Base-by-base conservation (phyloP, 371 early-diverging fungal genomes). In the Lichtheimia ornata region DNA sequence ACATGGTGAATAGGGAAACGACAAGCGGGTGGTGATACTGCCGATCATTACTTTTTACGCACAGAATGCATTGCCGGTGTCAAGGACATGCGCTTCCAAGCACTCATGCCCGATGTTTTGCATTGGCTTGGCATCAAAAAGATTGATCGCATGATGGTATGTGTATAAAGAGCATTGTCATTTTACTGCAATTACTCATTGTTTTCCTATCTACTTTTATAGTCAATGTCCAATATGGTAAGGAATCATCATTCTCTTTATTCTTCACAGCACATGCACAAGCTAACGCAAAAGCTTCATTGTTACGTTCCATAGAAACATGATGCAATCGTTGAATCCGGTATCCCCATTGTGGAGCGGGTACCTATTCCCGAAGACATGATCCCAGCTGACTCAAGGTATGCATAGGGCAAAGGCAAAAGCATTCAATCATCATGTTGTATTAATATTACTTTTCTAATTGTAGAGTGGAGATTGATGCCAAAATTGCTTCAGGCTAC, bases 71-170 rank as follows among this genome's bases (percentile, higher is more conserved):
- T 97, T 67, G 97, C 97, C 13, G 97, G 97, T 25, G 97, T 97
- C 50, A 96, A 97, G 79, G 97, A 97, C 67, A 94, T 95, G 94
- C 84, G 97, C 15, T 97, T 96, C 92, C 97, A 97, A 70, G 96
- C 96, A 4, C 74, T 96, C 60, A 97, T 97, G 97, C 97, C 97
- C 14, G 97, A 97, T 72, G 94, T 96, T 4, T 77, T 97, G 67
- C 97, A 97, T 65, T 97, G 97, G 97, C 76, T 97, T 22, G 97
- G 97, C 24, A 92, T 97, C 65, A 85, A 88, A 63, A 95, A 94
- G 74, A 95, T 97, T 74, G 97, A 97, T 70, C 83, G 92, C 41
- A 92, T 97, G 86, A 95, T 96, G 77, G 82, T 78, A 78, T 67
- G 64, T 24, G 2, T 5, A 22, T 22, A 22, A 2, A 56, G 5